Evolutionary conservation across 495 filamentous ascomycete species (phyloP), one percentile per base, ranked within the genome.

Genomic region (Talaromyces ruber): DNA sequence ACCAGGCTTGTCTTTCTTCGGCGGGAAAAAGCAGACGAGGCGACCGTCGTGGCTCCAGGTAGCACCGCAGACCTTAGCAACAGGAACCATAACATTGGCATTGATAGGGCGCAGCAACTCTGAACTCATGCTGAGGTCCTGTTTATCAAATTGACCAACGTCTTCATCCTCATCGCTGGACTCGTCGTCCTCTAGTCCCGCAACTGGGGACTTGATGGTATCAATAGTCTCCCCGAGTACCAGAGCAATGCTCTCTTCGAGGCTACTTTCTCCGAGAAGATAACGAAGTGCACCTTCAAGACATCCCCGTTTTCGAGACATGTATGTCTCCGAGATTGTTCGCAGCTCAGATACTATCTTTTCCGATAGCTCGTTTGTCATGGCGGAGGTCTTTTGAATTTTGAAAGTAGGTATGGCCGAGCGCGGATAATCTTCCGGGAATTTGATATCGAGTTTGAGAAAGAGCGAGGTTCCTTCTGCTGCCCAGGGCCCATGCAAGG

Each of bases 111-210:
- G 76, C 50, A 83, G 72, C 29, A 82, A 68, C 51, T 80, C 80
- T 26, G 79, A 80, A 66, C 81, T 82, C 73, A 78, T 77, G 24
- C 80, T 82, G 59, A 86, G 67, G 18, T 70, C 62, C 34, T 84
- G 76, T 64, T 80, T 76, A 22, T 77, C 78, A 57, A 79, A 76
- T 68, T 77, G 65, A 24, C 76, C 83, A 71, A 88, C 85, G 21
- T 78, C 81, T 62, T 94, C 92, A 62, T 92, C 91, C 60, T 94
- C 91, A 58, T 97, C 93, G 66, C 90, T 96, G 14, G 91, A 96
- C 25, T 85, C 71, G 58, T 86, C 85, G 43, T 87, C 85, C 29
- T 85, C 88, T 3, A 88, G 65, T 65, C 85, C 85, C 26, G 84
- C 81, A 65, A 86, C 70, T 4, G 74, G 74, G 8, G 72, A 76